These are phyloP conservation scores for Graphium sp. DNA, from an alignment of 2,329 filamentous ascomycete genomes.

Conservation along the genomic window DNA sequence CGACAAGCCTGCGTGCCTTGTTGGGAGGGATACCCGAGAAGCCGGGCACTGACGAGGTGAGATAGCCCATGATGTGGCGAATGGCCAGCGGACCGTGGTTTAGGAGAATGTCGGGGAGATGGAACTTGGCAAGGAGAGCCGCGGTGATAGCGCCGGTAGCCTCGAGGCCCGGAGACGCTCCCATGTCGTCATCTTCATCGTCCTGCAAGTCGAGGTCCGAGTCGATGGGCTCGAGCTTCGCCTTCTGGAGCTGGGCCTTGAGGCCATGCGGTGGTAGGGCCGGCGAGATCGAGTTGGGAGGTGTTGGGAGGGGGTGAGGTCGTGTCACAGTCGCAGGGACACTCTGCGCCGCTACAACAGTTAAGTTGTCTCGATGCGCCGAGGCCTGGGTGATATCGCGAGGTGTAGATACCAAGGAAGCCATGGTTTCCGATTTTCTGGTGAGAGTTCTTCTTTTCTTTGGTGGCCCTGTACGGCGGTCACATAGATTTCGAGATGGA, in stretches of 20 bases:
- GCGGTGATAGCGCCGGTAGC: slow-evolving; percentile 72
- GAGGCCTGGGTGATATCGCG: slow-evolving; percentile 49
- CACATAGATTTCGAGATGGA: too few species aligned
- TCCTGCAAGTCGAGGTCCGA: slow-evolving; percentile 81
- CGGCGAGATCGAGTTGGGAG: slow-evolving; percentile 89
- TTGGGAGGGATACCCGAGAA: slow-evolving; percentile 78
- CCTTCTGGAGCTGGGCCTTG: slow-evolving; percentile 48
- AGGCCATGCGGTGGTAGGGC: slow-evolving; percentile 67
- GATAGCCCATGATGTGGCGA: slow-evolving; percentile 84
- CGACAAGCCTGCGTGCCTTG: slow-evolving; percentile 80
- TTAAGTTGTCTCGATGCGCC: slow-evolving; percentile 50
- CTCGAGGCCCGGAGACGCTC: slow-evolving; percentile 40
- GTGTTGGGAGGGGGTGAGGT: slow-evolving; percentile 60
- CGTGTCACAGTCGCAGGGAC: slow-evolving; percentile 42
- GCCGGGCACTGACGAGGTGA: slow-evolving; percentile 84
- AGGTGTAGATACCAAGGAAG: slow-evolving; percentile 48
- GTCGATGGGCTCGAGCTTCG: slow-evolving; percentile 50
- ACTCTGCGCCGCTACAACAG: slow-evolving; percentile 53
- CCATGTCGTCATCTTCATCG: slow-evolving; percentile 15
- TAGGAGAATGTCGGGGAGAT: slow-evolving; percentile 80
- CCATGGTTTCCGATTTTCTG: slow-evolving; percentile 32
- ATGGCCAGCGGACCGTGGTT: slow-evolving; percentile 85
- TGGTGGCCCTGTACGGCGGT: too few species aligned
- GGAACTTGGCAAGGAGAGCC: slow-evolving; percentile 68
- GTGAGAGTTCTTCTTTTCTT: slow-evolving; percentile 22